These are phyloP conservation scores for Jatropha curcas DNA, from an alignment of 345 rosid species.

Conservation along the genomic window DNA sequence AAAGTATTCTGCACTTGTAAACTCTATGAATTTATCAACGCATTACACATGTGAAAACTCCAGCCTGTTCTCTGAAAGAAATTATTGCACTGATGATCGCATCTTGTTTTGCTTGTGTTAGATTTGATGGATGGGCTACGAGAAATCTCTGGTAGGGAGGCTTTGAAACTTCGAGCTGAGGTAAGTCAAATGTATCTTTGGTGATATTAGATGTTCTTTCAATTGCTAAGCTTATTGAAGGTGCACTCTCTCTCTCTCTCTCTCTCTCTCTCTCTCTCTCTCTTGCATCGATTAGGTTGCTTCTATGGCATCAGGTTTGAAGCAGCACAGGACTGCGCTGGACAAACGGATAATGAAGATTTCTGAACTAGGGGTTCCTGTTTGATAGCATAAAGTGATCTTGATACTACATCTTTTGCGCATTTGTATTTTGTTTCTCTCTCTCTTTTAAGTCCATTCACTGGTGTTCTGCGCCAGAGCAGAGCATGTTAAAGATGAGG, in stretches of 20 bases:
- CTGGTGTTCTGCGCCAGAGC: background rate
- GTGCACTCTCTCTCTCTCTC: background rate
- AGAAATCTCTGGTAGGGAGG: slow-evolving; percentile 86
- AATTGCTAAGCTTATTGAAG: background rate
- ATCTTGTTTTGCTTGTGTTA: slow-evolving; percentile 21
- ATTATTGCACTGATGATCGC: background rate
- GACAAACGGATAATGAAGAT: slow-evolving; percentile 75
- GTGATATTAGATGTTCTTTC: background rate
- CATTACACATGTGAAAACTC: background rate
- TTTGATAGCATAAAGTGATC: slow-evolving; percentile 25
- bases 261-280: background rate
- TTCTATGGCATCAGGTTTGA: slow-evolving; percentile 66
- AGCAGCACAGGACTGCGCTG: slow-evolving; percentile 52
- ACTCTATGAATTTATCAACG: background rate
- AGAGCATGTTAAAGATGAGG: background rate
- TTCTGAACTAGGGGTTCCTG: slow-evolving; percentile 76
- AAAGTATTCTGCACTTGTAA: background rate
- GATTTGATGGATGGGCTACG: slow-evolving; percentile 92
- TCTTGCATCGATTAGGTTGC: slow-evolving; percentile 59
- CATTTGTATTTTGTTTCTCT: background rate
- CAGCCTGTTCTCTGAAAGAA: background rate
- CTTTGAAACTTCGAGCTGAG: slow-evolving; percentile 94
- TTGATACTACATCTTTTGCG: background rate
- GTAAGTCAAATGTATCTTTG: slow-evolving; percentile 30
- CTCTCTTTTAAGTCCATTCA: background rate